These are phyloP conservation scores for Fusarium sp. DNA, from an alignment of 2,329 filamentous ascomycete species.

Conservation along the genomic window DNA sequence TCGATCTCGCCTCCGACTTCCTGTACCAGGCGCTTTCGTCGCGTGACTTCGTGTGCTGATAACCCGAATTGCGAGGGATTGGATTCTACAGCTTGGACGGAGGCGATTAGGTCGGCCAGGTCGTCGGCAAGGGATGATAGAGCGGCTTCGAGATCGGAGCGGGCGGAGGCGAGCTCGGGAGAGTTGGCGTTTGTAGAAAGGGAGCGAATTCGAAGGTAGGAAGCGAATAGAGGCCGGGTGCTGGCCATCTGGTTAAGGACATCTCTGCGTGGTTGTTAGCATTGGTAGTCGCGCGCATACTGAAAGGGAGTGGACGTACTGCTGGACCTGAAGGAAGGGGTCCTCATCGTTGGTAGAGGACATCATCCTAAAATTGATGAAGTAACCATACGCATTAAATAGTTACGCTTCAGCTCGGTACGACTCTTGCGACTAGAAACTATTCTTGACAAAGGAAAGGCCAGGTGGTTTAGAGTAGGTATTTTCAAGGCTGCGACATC, in stretches of 20 bases:
- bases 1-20: conserved; percentile 92
- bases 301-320: conserved; percentile 59
- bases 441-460: background rate
- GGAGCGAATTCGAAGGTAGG: conserved; percentile 94
- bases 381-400: conserved; percentile 42
- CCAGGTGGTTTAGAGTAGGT: conserved; percentile 17
- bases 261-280: conserved; percentile 70
- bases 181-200: conserved; percentile 78
- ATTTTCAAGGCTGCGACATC: conserved; percentile 40
- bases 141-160: conserved; percentile 73
- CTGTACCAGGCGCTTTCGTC: conserved; percentile 83
- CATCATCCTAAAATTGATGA: conserved; percentile 66
- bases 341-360: conserved; percentile 75
- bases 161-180: conserved; percentile 86
- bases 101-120: conserved; percentile 87
- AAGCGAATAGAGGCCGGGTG: conserved; percentile 89
- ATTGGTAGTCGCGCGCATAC: background rate
- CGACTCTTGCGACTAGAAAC: background rate
- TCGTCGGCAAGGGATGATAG: conserved; percentile 82
- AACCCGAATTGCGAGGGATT: conserved; percentile 90
- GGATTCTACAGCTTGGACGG: conserved; percentile 87
- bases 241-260: conserved; percentile 85
- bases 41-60: conserved; percentile 82
- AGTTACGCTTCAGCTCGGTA: background rate
- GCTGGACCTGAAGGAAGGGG: conserved; percentile 78